Evolutionary conservation across 345 rosid species (phyloP), one percentile per base, ranked within the genome.

Genomic region (Dimocarpus longan): DNA sequence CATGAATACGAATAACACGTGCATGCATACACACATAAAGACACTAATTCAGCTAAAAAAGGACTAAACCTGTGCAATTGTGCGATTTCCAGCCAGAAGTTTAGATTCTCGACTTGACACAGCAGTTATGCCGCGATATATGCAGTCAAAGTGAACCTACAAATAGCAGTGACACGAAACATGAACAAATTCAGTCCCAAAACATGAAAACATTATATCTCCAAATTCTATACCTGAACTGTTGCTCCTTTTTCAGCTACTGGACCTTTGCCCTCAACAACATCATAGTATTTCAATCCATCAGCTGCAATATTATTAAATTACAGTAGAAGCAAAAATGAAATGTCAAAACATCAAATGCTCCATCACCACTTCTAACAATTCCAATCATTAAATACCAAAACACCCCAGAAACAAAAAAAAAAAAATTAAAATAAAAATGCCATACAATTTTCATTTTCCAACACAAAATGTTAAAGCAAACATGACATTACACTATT

Each of bases 51-150:
- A 43, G 71, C 59, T 68, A 59, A 32, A 39, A 59, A 48, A 18
- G 40, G 15, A 50, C 7, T 50, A 59, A 71, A 93, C 98, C 97
- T 93, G 96, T n/a, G 98, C 87, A 72, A 93, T 93, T 68, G 79
- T 88, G 42, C 98, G 98, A 73, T 95, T 95, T 70, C 98, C 98
- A 65, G 98, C 93, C 73, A 93, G 78, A 68, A 95, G 95, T 88
- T 95, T 95, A 40, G 99, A 95, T 82, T 93, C 99, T 19, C 98
- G 81, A 60, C 93, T 95, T 43, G 98, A 95, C 42, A 91, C 74
- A 40, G 92, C 98, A 1, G 98, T 93, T 26, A 95, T 84, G 22
- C 92, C 88, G 44, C 90, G 85, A 82, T 91, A 95, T 5, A 87
- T 74, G 82, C 97, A 95, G 77, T 93, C 97, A 70, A 93, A 95